phyloP scores from a whole-genome alignment of 208 protist genomes.

The Angomonas desouzai region DNA sequence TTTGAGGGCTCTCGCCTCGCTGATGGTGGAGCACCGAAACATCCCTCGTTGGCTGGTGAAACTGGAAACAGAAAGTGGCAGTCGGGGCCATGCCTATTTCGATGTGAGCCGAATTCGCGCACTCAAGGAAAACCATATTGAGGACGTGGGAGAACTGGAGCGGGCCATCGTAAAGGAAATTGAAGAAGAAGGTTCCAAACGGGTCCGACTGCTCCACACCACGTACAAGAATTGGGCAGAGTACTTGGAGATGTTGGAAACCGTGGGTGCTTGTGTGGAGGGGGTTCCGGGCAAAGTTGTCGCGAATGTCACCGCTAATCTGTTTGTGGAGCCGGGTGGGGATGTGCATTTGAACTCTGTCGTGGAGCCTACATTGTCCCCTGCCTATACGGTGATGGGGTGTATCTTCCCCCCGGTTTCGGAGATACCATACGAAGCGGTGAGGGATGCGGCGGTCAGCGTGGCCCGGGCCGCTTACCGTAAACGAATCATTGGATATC shows the following conservation, averaged over 20 bases:
- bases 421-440: conserved; percentile 46
- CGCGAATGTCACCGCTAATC: conserved; percentile 61
- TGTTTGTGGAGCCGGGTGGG: conserved; percentile 84
- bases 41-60: conserved; percentile 86
- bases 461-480: conserved; percentile 67
- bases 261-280: conserved; percentile 79
- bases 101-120: conserved; percentile 74
- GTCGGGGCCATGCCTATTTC: conserved; percentile 86
- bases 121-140: conserved; percentile 20
- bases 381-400: conserved; percentile 79
- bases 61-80: conserved; percentile 84
- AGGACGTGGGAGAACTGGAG: conserved; percentile 13
- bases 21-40: conserved; percentile 72
- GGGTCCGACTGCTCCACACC: conserved; percentile 71
- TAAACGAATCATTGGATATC: conserved; percentile 83
- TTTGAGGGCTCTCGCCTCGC: conserved; percentile 44
- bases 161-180: conserved; percentile 56
- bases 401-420: conserved; percentile 54
- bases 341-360: conserved; percentile 72
- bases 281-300: conserved; percentile 70
- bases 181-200: conserved; percentile 55
- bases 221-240: conserved; percentile 78
- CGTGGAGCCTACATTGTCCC: conserved; percentile 85
- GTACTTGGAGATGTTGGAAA: conserved; percentile 75
- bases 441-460: conserved; percentile 67